Percentiles rank a stretch among this genome's conserved stretches.
Conservation (phyloP, 176 grass and related monocot species). For the Ananas comosus region DNA sequence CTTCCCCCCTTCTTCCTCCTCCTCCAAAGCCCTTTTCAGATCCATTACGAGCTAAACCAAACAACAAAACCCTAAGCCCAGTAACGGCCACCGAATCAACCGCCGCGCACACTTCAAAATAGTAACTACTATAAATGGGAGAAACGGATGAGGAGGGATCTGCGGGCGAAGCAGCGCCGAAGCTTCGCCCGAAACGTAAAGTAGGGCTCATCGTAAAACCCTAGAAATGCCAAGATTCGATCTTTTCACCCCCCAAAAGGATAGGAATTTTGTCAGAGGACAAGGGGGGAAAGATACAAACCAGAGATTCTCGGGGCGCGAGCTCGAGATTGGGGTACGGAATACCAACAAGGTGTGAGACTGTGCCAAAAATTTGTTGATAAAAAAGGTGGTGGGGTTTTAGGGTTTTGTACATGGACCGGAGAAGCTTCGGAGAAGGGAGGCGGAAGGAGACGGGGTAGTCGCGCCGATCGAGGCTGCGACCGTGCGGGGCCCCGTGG, state of each 20-base stretch:
- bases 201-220: constrained; percentile 29
- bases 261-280: constrained; percentile 44
- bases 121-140: constrained; percentile 36
- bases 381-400: constrained; percentile 17
- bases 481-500: neutral
- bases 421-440: constrained; percentile 77
- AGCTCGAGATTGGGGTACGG: constrained; percentile 5
- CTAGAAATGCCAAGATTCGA: constrained; percentile 79
- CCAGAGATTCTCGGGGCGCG: constrained; percentile 4
- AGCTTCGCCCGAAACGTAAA: constrained; percentile 62
- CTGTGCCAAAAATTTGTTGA: neutral
- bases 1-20: constrained; percentile 52
- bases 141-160: neutral
- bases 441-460: constrained; percentile 13
- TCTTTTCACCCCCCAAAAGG: constrained; percentile 32
- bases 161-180: constrained; percentile 56
- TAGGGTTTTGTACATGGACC: constrained; percentile 25
- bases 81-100: constrained; percentile 4
- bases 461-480: neutral
- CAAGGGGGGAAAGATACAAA: constrained; percentile 30
- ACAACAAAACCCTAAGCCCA: neutral
- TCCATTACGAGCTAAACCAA: constrained; percentile 23
- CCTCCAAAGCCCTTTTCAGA: constrained; percentile 39
- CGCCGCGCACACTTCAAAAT: constrained; percentile 8
- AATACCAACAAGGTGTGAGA: constrained; percentile 6